phyloP scores from a whole-genome alignment of 208 protist species.

The Crithidia sp. region DNA sequence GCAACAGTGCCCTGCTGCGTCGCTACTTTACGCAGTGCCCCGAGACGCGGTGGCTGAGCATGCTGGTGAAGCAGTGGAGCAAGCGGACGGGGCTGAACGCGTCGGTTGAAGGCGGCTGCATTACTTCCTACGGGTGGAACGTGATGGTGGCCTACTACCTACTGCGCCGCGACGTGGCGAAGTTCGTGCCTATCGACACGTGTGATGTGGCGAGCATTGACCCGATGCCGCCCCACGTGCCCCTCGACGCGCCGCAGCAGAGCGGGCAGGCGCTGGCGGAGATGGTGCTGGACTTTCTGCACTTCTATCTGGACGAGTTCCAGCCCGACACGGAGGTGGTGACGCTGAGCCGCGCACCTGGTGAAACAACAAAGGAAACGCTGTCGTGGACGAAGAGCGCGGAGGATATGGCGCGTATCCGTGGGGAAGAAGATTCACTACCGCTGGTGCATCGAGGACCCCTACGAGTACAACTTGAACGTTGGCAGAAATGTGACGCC shows the following conservation, averaged over 20 bases:
- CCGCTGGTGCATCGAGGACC: conserved; percentile 92
- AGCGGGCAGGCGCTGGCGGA: conserved; percentile 56
- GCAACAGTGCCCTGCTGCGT: conserved; percentile 83
- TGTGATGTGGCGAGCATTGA: conserved; percentile 58
- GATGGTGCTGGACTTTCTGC: conserved; percentile 73
- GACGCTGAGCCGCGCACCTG: conserved; percentile 52
- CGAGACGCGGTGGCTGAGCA: conserved; percentile 71
- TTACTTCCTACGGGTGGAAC: conserved; percentile 92
- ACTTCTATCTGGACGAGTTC: conserved; percentile 85
- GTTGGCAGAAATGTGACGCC: conserved; percentile 88
- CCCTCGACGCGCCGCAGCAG: conserved; percentile 22
- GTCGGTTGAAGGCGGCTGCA: conserved; percentile 61
- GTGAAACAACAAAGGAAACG: conserved; percentile 60
- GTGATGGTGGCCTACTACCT: conserved; percentile 88
- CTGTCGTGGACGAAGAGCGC: conserved; percentile 80
- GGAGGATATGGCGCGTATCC: conserved; percentile 79
- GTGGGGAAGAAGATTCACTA: conserved; percentile 85
- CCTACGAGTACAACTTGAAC: conserved; percentile 89
- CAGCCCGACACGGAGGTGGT: conserved; percentile 67
- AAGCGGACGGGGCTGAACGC: conserved; percentile 81
- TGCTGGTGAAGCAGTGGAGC: conserved; percentile 88
- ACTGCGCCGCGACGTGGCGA: conserved; percentile 55
- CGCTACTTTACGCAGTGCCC: conserved; percentile 74
- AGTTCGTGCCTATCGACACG: conserved; percentile 53
- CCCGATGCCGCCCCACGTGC: conserved; percentile 34